Conservation (phyloP, 2,329 filamentous ascomycete species). For the Microdochium bolleyi region DNA sequence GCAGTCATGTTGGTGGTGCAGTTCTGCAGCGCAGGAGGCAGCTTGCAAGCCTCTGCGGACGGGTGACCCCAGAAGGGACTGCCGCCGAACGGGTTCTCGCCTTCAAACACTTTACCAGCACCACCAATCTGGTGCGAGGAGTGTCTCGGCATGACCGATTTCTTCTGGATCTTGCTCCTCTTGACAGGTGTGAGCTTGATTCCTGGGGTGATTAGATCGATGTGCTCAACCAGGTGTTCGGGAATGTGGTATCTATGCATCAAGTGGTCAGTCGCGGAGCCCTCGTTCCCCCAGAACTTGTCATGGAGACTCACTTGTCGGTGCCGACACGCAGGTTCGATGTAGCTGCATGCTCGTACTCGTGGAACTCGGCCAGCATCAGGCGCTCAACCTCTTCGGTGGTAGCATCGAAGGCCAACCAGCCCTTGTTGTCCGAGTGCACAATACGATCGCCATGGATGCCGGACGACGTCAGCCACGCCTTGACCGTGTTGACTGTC, state of each 20-base stretch:
- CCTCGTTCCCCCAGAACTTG: constrained; percentile 11
- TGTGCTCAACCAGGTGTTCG: constrained; percentile 26
- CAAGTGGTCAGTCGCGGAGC: background rate
- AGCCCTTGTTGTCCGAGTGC: constrained; percentile 19
- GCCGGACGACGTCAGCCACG: constrained; percentile 22
- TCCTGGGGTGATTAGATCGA: constrained; percentile 39
- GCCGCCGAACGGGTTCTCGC: background rate
- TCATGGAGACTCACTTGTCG: constrained; percentile 6
- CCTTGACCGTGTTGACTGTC: constrained; percentile 15
- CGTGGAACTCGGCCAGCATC: constrained; percentile 23
- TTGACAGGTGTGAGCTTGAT: constrained; percentile 22
- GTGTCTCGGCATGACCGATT: background rate
- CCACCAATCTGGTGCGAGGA: background rate
- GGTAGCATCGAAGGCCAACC: constrained; percentile 26
- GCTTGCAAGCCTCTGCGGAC: background rate
- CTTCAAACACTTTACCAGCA: background rate
- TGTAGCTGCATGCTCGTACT: constrained; percentile 18
- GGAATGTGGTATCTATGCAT: constrained; percentile 29
- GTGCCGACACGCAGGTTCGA: background rate
- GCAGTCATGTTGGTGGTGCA: background rate
- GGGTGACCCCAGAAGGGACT: background rate
- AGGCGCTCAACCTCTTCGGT: constrained; percentile 23
- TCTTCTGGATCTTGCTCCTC: background rate
- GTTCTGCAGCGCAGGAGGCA: background rate
- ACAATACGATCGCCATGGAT: constrained; percentile 14